phyloP scores from a whole-genome alignment of 2,329 filamentous ascomycete genomes.

The Monilinia polystroma region DNA sequence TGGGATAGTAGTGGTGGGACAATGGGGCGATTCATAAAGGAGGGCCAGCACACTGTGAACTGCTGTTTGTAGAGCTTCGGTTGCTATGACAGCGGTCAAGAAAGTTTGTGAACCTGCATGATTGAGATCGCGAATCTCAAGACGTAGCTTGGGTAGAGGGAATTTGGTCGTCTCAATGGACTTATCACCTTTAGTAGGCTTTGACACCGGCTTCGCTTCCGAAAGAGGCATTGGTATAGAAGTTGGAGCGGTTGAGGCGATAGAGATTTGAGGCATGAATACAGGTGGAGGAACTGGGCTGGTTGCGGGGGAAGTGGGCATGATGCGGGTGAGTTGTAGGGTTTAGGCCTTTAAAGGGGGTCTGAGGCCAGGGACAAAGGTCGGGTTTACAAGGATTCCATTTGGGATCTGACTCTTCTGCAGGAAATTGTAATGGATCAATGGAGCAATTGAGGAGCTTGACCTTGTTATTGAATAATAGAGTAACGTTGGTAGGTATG shows the following conservation, averaged over 20 bases:
- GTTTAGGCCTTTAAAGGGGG: neutral
- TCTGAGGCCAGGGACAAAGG: neutral
- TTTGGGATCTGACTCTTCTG: neutral
- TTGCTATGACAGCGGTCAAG: conserved; percentile 62
- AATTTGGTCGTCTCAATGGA: conserved; percentile 37
- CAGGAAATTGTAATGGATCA: neutral
- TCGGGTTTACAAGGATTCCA: conserved; percentile 13
- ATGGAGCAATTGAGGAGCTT: neutral
- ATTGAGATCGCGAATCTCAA: conserved; percentile 57
- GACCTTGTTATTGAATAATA: neutral
- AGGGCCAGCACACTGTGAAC: conserved; percentile 67
- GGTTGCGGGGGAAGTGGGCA: conserved; percentile 28
- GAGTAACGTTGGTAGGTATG: neutral
- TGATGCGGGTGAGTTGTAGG: conserved; percentile 21
- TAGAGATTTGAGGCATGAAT: conserved; percentile 35
- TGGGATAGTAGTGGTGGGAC: conserved; percentile 45
- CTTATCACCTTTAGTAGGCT: conserved; percentile 6
- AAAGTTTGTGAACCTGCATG: conserved; percentile 65
- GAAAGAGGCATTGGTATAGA: conserved; percentile 27
- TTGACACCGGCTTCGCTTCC: conserved; percentile 10
- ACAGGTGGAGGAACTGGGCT: conserved; percentile 29
- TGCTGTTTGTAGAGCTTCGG: conserved; percentile 59
- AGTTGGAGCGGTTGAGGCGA: conserved; percentile 21
- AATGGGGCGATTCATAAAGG: conserved; percentile 61
- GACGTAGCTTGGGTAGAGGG: conserved; percentile 55